These are phyloP conservation scores for Flaveria sonorensis DNA, from an alignment of 129 eudicot species.

Conservation along the genomic window DNA sequence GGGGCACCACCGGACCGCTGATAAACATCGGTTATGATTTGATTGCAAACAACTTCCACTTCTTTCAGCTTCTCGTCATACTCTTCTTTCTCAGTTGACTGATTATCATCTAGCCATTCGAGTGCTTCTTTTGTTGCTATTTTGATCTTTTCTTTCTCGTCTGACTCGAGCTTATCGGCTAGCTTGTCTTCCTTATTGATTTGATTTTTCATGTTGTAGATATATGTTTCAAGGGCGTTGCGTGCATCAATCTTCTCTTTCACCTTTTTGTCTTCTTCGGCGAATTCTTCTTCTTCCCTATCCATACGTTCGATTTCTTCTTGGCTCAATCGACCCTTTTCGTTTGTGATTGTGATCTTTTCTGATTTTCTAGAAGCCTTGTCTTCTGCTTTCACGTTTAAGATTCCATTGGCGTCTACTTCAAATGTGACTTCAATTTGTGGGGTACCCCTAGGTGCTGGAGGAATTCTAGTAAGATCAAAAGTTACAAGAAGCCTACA, in stretches of 20 bases:
- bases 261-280: constrained; percentile 80
- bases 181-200: constrained; percentile 68
- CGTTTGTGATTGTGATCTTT: constrained; percentile 79
- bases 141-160: constrained; percentile 82
- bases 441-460: constrained; percentile 92
- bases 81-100: constrained; percentile 78
- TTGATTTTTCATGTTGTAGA: constrained; percentile 78
- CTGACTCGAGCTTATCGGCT: constrained; percentile 65
- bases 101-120: constrained; percentile 86
- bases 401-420: constrained; percentile 80
- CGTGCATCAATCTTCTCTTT: constrained; percentile 77
- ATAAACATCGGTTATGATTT: constrained; percentile 69
- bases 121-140: constrained; percentile 73
- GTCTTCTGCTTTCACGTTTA: constrained; percentile 82
- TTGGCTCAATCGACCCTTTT: constrained; percentile 78
- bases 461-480: constrained; percentile 77
- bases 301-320: constrained; percentile 87
- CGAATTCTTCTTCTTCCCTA: constrained; percentile 79
- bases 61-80: constrained; percentile 84
- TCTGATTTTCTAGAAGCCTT: constrained; percentile 69
- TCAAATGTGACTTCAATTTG: constrained; percentile 89
- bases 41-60: constrained; percentile 78
- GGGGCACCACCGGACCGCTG: constrained; percentile 74
- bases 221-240: constrained; percentile 71
- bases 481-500: constrained; percentile 76